Evolutionary conservation across 257 asterid species (phyloP).

Genomic region (Ocimum tenuiflorum): DNA sequence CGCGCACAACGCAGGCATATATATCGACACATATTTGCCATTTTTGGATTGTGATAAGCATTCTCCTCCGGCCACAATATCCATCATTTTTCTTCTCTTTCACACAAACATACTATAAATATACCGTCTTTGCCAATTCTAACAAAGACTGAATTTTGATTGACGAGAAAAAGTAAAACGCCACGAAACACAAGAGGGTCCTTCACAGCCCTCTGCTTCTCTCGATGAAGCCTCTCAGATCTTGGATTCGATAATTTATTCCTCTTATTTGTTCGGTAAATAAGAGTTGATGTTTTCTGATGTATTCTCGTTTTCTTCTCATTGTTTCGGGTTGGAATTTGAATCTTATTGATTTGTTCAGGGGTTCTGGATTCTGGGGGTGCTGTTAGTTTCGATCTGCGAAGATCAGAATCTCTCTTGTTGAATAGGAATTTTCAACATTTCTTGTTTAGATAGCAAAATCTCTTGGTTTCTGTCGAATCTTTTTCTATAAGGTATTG

Average conservation of each 20-base stretch:
- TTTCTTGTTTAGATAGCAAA: constrained; percentile 23
- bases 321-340: constrained; percentile 23
- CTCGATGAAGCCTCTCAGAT: constrained; percentile 54
- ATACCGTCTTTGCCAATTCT: constrained; percentile 27
- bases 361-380: constrained; percentile 40
- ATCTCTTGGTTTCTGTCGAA: constrained; percentile 18
- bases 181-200: constrained; percentile 52
- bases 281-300: constrained; percentile 16
- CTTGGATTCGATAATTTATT: constrained; percentile 41
- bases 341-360: constrained; percentile 25
- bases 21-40: constrained; percentile 16
- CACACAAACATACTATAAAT: constrained; percentile 30
- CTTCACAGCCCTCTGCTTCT: constrained; percentile 54
- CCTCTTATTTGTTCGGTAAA: constrained; percentile 31
- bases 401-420: constrained; percentile 44
- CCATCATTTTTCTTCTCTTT: constrained; percentile 14
- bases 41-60: constrained; percentile 26
- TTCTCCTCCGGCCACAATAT: constrained; percentile 26
- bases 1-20: constrained; percentile 5
- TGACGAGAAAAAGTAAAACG: constrained; percentile 27
- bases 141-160: constrained; percentile 43
- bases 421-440: constrained; percentile 24
- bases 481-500: constrained; percentile 21
- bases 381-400: constrained; percentile 44
- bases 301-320: constrained; percentile 6